Evolutionary conservation across 2,329 filamentous ascomycete genomes (phyloP).

Genomic region (Epichloe gansuensis): DNA sequence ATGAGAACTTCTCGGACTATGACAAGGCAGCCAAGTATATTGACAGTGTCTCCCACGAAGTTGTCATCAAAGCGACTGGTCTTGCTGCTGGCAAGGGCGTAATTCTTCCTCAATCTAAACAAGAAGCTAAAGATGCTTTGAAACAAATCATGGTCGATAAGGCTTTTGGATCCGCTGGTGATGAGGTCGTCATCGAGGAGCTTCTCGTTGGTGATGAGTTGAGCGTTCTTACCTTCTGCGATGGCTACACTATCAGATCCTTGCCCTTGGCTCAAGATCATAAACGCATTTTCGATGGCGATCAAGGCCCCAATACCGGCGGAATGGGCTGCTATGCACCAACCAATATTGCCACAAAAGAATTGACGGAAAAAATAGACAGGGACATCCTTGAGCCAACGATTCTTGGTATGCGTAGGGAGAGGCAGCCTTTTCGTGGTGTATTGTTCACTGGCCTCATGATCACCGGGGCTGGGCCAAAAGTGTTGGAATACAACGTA

Average conservation of each 20-base stretch:
- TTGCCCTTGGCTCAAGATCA: conserved; percentile 91
- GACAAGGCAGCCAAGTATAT: conserved; percentile 62
- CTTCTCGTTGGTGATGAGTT: conserved; percentile 85
- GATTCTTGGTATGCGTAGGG: conserved; percentile 73
- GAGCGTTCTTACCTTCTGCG: conserved; percentile 81
- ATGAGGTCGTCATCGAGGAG: conserved; percentile 92
- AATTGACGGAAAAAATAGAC: conserved; percentile 68
- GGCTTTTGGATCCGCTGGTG: conserved; percentile 75
- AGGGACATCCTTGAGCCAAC: conserved; percentile 78
- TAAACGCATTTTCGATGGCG: conserved; percentile 85
- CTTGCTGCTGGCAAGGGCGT: conserved; percentile 93
- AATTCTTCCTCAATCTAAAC: conserved; percentile 68
- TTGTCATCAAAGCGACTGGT: conserved; percentile 90
- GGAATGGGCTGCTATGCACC: conserved; percentile 97
- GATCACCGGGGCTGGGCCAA: conserved; percentile 71
- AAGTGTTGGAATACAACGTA: conserved; percentile 85
- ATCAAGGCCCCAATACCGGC: conserved; percentile 84
- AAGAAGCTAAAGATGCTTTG: conserved; percentile 70
- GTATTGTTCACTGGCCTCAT: conserved; percentile 85
- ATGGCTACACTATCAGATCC: conserved; percentile 72
- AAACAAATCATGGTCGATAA: conserved; percentile 82
- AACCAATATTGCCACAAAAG: conserved; percentile 64
- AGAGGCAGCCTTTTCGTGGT: conserved; percentile 61
- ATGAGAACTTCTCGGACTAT: conserved; percentile 77
- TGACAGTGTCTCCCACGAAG: conserved; percentile 53